Base-by-base conservation (phyloP, 352 stramenopile genomes). In the Globisporangium rhizosaccharum region DNA sequence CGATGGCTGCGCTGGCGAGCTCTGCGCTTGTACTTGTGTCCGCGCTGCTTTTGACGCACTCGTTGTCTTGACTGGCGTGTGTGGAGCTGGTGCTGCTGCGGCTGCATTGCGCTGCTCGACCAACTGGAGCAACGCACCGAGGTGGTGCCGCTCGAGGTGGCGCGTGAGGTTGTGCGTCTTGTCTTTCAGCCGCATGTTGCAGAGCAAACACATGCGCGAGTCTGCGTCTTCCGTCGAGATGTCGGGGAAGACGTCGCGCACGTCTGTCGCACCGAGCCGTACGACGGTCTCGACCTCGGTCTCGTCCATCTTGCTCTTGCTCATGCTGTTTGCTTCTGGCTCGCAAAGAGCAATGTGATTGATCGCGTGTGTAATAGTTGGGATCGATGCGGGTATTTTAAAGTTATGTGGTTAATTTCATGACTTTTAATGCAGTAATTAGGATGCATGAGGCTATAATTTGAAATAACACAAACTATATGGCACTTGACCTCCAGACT, bases 151-250 rank as follows among this genome's bases (percentile, higher is more conserved):
- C 63, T 85, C 76, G 46, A 83, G 50, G 58, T 85, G 76, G 0
- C 73, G 76, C 61, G 71, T 85, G n/a, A 85, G 71, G 59, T 82
- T 83, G 65, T 85, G 76, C 28, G 76, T 85, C 65, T 83, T 85
- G 67, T 85, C 75, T 63, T 83, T 85, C 53, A 85, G 69, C 45
- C 70, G 71, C 52, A 66, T 65, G 23, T 52, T 37, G 62, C 76
- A 83, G 20, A 85, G 59, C 28, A 79, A 48, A 63, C 76, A 85
- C 53, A 82, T 45, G 28, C 76, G 71, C 23, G 73, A 79, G 25
- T 58, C 64, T 42, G 65, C 48, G 49, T 85, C 76, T n/a, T 79
- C 67, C 1, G 61, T 10, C 0, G 71, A 65, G 30, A 77, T 30
- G 8, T 67, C 53, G 14, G 76, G 76, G 58, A 78, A 85, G 53